phyloP scores from a whole-genome alignment of 768 basidiomycete genomes.

The Rickenella mellea region DNA sequence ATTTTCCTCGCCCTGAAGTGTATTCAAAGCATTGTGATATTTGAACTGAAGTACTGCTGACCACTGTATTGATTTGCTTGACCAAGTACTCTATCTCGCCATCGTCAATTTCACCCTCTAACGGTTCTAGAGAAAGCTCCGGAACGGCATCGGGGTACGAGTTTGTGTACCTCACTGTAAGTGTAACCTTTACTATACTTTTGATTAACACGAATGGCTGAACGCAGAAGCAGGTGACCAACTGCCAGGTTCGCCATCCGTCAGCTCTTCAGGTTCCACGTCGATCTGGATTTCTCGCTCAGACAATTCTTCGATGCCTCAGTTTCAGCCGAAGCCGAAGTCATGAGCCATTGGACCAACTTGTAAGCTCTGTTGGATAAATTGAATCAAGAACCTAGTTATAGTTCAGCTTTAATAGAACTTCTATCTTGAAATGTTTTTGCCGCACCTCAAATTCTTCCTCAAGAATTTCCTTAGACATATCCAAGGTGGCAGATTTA shows the following conservation, averaged over 20 bases:
- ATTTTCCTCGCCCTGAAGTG: constrained; percentile 66
- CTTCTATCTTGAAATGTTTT: constrained; percentile 1
- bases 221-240: constrained; percentile 17
- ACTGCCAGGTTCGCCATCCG: constrained; percentile 54
- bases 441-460: constrained; percentile 83
- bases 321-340: constrained; percentile 34
- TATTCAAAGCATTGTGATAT: not conserved
- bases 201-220: constrained; percentile 8
- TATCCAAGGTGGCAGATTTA: constrained; percentile 14
- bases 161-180: constrained; percentile 70
- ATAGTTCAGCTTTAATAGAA: constrained; percentile 7
- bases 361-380: constrained; percentile 87
- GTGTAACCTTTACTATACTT: constrained; percentile 55
- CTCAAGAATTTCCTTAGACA: constrained; percentile 60
- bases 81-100: constrained; percentile 47
- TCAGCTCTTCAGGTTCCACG: constrained; percentile 76
- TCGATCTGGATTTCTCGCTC: constrained; percentile 75
- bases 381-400: constrained; percentile 89
- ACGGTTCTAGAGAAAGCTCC: constrained; percentile 50
- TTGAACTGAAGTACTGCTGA: constrained; percentile 22
- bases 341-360: constrained; percentile 47
- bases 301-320: constrained; percentile 61
- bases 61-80: constrained; percentile 44
- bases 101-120: constrained; percentile 54
- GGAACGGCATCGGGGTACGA: constrained; percentile 83